phyloP scores from a whole-genome alignment of 768 basidiomycete genomes.

The Ramaria sp. region DNA sequence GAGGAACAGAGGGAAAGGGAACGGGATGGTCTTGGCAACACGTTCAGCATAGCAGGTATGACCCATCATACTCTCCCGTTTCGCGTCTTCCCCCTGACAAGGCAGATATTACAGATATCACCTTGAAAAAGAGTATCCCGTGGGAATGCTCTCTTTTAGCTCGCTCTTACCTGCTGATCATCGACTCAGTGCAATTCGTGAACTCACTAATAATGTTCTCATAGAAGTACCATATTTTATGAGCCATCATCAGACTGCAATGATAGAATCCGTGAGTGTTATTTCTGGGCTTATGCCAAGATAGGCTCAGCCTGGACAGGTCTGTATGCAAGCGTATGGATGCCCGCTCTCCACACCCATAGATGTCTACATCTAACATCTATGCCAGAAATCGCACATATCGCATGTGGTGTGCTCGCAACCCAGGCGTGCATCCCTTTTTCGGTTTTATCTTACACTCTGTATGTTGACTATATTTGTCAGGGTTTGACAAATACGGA shows the following conservation, averaged over 20 bases:
- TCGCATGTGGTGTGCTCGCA: slow-evolving; percentile 30
- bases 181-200: slow-evolving; percentile 19
- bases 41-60: slow-evolving; percentile 25
- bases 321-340: slow-evolving; percentile 24
- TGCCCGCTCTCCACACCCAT: not conserved
- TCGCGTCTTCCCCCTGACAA: not conserved
- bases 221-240: slow-evolving; percentile 35
- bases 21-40: slow-evolving; percentile 31
- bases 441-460: not conserved
- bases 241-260: slow-evolving; percentile 29
- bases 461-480: not conserved
- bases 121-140: slow-evolving; percentile 30
- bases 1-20: slow-evolving; percentile 25
- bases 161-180: not conserved
- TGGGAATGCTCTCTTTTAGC: slow-evolving; percentile 12
- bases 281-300: not conserved
- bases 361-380: not conserved
- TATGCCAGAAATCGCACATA: slow-evolving; percentile 26
- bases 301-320: slow-evolving; percentile 7
- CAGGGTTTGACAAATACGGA: slow-evolving; percentile 6
- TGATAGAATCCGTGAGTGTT: slow-evolving; percentile 29
- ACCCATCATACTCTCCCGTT: not conserved
- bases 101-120: slow-evolving; percentile 22
- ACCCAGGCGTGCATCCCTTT: slow-evolving; percentile 21
- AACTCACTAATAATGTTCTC: slow-evolving; percentile 30